These are phyloP conservation scores for Puccinia coronata DNA, from an alignment of 1,284 basidiomycete genomes.

Conservation along the genomic window DNA sequence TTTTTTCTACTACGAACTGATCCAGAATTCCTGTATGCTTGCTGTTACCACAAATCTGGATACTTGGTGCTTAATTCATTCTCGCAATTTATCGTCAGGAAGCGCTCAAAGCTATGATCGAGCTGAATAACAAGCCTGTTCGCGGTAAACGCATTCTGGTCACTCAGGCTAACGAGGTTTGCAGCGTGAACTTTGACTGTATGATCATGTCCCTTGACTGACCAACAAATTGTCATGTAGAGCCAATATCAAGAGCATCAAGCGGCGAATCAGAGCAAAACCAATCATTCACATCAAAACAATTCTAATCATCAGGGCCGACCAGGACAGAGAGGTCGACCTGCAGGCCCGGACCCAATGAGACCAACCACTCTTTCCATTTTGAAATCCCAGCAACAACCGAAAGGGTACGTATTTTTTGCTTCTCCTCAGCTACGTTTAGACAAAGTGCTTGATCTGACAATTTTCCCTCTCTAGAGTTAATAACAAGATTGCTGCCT, in stretches of 20 bases:
- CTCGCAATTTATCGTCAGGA: constrained; percentile 65
- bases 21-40: background rate
- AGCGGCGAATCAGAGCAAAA: constrained; percentile 8
- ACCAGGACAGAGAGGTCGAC: constrained; percentile 57
- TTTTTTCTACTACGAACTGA: constrained; percentile 7
- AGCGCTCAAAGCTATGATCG: constrained; percentile 74
- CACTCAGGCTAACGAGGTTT: constrained; percentile 79
- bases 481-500: constrained; percentile 82
- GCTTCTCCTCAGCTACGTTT: constrained; percentile 48
- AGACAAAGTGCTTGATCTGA: constrained; percentile 1
- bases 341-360: constrained; percentile 65
- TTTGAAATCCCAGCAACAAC: constrained; percentile 70
- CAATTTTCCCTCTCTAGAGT: constrained; percentile 64
- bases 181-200: constrained; percentile 54
- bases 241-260: constrained; percentile 22
- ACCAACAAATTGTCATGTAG: background rate
- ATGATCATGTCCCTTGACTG: background rate
- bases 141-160: constrained; percentile 84
- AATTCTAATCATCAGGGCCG: constrained; percentile 33
- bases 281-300: constrained; percentile 24
- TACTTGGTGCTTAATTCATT: background rate
- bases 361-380: constrained; percentile 84
- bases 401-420: constrained; percentile 64
- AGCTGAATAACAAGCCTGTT: constrained; percentile 76
- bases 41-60: background rate